Evolutionary conservation across 768 basidiomycete genomes (phyloP), one percentile per base, ranked within the genome.

Genomic region (Rhodotorula babjevae): DNA sequence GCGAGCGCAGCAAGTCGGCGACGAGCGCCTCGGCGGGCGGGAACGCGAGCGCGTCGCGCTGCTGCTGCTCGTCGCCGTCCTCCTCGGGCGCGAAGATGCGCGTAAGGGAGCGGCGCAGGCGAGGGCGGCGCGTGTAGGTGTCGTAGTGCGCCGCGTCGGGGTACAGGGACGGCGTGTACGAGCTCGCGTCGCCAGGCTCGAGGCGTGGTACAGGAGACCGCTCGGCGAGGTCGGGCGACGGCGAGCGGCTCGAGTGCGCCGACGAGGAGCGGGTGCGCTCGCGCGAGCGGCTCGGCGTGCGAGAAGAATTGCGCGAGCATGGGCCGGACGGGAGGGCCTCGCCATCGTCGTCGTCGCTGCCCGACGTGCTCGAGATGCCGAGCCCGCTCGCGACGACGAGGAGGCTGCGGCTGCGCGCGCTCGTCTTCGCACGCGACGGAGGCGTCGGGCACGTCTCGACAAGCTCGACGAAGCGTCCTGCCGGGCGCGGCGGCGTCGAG

Each of bases 391-490:
- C 33, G 25, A 21, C 33, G 25, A 21, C 21, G 33, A 57, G 33
- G 31, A 57, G 56, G 56, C 56, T 57, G 31, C 56, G 56, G 5
- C 56, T 33, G 19, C 56, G 56, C 11, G 53, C 53, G n/a, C 14
- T 25, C 36, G 21, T 31, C 23, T 1, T 21, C 23, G 19, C 36
- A 21, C 14, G 44, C n/a, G 60, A 47, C 3, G 60, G 60, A 2
- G 66, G 66, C 19, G 66, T 67, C 16, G 66, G 66, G 27, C 47
- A 47, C 27, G 53, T 67, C 42, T 67, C 66, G 59, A 67, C 27
- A 2, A 67, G 33, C 49, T 67, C 58, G 40, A 61, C 25, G 15
- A 67, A 67, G 7, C 2, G 19, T 0, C 46, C 11, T 0, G 10
- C 1, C 1, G 56, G 18, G 4, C 58, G 66, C 2, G 66, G 58